These are phyloP conservation scores for Ceratobasidium sp. DNA, from an alignment of 1,284 basidiomycete genomes.

Conservation along the genomic window DNA sequence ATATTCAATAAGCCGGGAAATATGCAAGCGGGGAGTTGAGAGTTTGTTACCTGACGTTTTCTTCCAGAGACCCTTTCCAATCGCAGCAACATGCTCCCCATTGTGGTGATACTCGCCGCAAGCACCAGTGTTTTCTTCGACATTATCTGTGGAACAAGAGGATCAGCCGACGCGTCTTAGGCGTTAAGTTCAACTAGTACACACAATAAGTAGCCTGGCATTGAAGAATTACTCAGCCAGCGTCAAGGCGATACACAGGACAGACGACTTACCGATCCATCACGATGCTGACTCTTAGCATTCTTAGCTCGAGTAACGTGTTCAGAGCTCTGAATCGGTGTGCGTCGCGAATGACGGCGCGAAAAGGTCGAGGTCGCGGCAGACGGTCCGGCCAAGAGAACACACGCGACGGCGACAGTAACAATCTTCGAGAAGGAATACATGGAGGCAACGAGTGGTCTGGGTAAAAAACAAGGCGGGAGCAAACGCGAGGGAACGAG, in stretches of 20 bases:
- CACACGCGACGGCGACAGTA: background rate
- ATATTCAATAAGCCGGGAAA: background rate
- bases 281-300: background rate
- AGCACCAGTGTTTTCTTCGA: constrained; percentile 26
- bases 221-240: background rate
- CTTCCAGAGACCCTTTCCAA: constrained; percentile 8
- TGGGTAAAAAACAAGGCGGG: background rate
- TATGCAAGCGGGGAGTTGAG: too few relatives aligned
- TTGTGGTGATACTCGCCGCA: constrained; percentile 18
- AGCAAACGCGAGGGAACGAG: background rate
- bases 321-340: background rate
- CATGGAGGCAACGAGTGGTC: background rate
- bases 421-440: background rate
- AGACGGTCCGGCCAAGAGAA: background rate
- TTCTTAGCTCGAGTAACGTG: background rate
- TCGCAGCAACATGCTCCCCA: background rate
- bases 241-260: background rate
- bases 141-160: background rate
- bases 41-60: background rate
- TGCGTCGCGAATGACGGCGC: background rate
- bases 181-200: background rate
- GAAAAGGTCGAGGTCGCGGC: background rate
- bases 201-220: constrained; percentile 14
- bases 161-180: background rate
- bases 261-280: background rate